These are phyloP conservation scores for Cladorrhinum sp. DNA, from an alignment of 2,329 filamentous ascomycete genomes.

Conservation along the genomic window DNA sequence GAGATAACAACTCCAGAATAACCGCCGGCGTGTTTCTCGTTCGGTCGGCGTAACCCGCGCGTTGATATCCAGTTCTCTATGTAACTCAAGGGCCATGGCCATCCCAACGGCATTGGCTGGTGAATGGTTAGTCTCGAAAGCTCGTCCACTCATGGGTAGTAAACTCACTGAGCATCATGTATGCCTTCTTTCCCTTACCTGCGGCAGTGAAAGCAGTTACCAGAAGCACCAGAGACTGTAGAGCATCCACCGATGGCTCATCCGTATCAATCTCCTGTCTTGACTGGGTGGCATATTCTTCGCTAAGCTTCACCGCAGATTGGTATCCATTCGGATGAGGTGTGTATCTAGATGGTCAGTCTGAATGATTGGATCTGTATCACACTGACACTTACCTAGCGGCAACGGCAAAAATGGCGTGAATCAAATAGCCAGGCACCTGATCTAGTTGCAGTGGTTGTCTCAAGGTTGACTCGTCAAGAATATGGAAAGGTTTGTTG, in stretches of 20 bases:
- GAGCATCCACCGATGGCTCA: constrained; percentile 72
- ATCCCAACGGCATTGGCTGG: constrained; percentile 74
- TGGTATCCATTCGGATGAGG: constrained; percentile 65
- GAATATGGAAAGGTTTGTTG: constrained; percentile 75
- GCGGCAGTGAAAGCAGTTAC: constrained; percentile 72
- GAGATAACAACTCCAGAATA: constrained; percentile 88
- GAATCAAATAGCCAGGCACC: constrained; percentile 53
- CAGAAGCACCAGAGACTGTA: constrained; percentile 74
- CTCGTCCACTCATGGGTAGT: not conserved
- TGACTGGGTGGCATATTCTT: constrained; percentile 69
- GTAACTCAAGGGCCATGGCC: constrained; percentile 76
- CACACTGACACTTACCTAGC: constrained; percentile 48
- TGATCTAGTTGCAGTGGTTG: constrained; percentile 69
- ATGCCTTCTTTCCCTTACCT: constrained; percentile 79
- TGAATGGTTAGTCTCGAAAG: constrained; percentile 33
- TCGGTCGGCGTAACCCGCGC: constrained; percentile 63
- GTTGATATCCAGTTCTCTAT: constrained; percentile 68
- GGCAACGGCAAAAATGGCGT: constrained; percentile 60
- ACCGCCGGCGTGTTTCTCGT: constrained; percentile 70
- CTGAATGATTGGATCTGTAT: constrained; percentile 13
- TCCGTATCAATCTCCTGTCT: constrained; percentile 72
- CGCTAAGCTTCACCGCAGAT: constrained; percentile 63
- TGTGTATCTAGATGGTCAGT: constrained; percentile 56
- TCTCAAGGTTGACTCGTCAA: constrained; percentile 73
- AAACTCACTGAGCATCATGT: constrained; percentile 72